Evolutionary conservation across 2,329 filamentous ascomycete genomes (phyloP).

Genomic region (Calycina marina): DNA sequence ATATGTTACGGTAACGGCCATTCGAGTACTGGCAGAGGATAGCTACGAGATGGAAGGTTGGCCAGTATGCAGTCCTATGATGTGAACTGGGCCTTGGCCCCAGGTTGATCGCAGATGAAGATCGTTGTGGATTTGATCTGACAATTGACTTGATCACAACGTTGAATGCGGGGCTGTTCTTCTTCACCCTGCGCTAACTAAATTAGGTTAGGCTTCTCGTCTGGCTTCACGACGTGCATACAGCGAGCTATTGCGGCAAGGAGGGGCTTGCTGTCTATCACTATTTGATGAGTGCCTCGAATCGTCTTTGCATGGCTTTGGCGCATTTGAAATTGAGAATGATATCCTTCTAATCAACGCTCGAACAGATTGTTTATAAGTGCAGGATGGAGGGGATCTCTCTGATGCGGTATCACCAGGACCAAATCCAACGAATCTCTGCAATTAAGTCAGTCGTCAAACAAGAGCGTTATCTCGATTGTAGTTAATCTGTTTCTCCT

Average conservation of each 20-base stretch:
- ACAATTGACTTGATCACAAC: neutral
- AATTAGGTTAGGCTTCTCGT: conserved; percentile 1
- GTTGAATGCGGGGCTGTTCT: neutral
- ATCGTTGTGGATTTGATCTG: neutral
- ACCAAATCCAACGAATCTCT: conserved; percentile 7
- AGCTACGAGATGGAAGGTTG: conserved; percentile 1
- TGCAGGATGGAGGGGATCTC: conserved; percentile 5
- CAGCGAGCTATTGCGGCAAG: conserved; percentile 3
- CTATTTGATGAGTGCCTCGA: conserved; percentile 6
- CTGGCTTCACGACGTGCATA: too few species aligned
- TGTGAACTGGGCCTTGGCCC: neutral
- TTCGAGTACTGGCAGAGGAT: neutral
- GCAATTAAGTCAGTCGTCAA: conserved; percentile 8
- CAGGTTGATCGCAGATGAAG: neutral
- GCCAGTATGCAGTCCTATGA: neutral
- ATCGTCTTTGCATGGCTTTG: conserved; percentile 6
- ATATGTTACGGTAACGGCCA: neutral
- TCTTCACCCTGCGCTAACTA: neutral
- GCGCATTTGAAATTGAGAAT: conserved; percentile 6
- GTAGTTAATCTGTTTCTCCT: conserved; percentile 7
- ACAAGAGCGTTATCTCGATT: conserved; percentile 9
- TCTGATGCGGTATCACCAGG: conserved; percentile 1
- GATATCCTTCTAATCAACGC: conserved; percentile 5
- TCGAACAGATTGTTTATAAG: conserved; percentile 4
- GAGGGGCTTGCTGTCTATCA: conserved; percentile 5